Evolutionary conservation across 441 rosid genomes (phyloP), one percentile per base, ranked within the genome.

Genomic region (Macaranga tanarius): DNA sequence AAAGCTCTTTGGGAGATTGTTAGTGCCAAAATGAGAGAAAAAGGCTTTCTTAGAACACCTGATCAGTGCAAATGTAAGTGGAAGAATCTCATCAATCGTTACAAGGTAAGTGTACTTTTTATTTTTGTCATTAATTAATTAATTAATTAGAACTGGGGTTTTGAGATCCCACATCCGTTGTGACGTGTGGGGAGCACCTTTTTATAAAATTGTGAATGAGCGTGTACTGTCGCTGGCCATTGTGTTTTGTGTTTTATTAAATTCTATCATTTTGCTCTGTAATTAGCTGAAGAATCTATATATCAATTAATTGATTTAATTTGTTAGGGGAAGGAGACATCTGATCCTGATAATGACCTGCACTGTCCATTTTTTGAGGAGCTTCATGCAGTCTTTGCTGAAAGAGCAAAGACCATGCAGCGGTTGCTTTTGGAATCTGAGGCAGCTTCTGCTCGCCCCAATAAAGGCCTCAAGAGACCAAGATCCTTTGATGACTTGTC

Each of bases 11-110:
- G 88, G 92, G 90, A 86, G 80, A 64, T 78, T 7, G 90, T 83
- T 54, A 80, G 86, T 61, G 62, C 51, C 15, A 79, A 77, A 58
- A 76, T 86, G 90, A 79, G 73, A 73, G 87, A 85, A 75, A 78
- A 73, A 54, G 90, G 90, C n/a, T 81, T 78, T 62, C 34, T 69
- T 31, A 80, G 88, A 71, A 80, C 87, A 34, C 84, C 87, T 56
- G 84, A 82, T 28, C 92, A 88, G 82, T 88, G 90, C 60, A 86
- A 86, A 70, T 86, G 87, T 81, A 86, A 88, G 75, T 88, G 87
- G 90, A 85, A 88, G 77, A 86, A 88, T 64, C 88, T 88, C 50
- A 58, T 83, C 71, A 85, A 82, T 74, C 88, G 85, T 67, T 86
- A 86, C 80, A 88, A 88, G 92, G 92, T 82, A 76, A 48, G 12